A percentile compares a stretch with the other conserved stretches of the same genome.
phyloP scores from a whole-genome alignment of 2,329 filamentous ascomycete genomes.

The Claviceps sp. region DNA sequence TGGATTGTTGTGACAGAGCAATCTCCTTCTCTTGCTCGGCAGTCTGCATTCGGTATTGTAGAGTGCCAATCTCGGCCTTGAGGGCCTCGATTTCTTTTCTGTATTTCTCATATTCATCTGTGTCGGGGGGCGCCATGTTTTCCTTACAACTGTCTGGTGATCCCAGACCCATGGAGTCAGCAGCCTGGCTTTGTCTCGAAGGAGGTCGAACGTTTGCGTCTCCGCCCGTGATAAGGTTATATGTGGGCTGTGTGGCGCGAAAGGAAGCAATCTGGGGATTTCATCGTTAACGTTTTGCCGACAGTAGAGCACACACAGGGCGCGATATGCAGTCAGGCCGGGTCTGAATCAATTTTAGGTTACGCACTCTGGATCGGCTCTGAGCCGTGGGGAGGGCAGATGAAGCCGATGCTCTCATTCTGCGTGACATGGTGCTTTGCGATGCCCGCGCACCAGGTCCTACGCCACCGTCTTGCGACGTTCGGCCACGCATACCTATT shows the following conservation, averaged over 20 bases:
- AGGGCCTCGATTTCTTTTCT: conserved; percentile 57
- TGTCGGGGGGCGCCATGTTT: conserved; percentile 44
- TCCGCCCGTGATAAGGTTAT: conserved; percentile 45
- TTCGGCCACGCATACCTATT: conserved; percentile 20
- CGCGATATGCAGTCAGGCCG: too few relatives aligned
- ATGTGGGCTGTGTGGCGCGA: conserved; percentile 40
- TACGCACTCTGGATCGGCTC: conserved; percentile 26
- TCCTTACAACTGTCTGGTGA: conserved; percentile 47
- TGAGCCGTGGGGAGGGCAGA: conserved; percentile 24
- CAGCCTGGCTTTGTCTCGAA: conserved; percentile 27
- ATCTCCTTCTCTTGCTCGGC: conserved; percentile 81
- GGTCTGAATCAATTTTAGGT: neutral
- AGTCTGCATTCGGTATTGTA: conserved; percentile 79
- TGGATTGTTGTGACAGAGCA: conserved; percentile 61
- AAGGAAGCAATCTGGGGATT: conserved; percentile 28
- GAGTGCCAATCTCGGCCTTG: conserved; percentile 75
- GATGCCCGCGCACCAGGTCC: conserved; percentile 15
- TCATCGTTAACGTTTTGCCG: neutral
- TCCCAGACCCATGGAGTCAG: conserved; percentile 29
- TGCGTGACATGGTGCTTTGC: conserved; percentile 17
- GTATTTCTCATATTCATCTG: conserved; percentile 45
- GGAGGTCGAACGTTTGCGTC: conserved; percentile 26
- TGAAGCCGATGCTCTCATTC: conserved; percentile 21
- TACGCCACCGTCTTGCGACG: conserved; percentile 18
- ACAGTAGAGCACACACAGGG: too few relatives aligned